Conservation (phyloP, 768 basidiomycete genomes). For the Postia placenta region DNA sequence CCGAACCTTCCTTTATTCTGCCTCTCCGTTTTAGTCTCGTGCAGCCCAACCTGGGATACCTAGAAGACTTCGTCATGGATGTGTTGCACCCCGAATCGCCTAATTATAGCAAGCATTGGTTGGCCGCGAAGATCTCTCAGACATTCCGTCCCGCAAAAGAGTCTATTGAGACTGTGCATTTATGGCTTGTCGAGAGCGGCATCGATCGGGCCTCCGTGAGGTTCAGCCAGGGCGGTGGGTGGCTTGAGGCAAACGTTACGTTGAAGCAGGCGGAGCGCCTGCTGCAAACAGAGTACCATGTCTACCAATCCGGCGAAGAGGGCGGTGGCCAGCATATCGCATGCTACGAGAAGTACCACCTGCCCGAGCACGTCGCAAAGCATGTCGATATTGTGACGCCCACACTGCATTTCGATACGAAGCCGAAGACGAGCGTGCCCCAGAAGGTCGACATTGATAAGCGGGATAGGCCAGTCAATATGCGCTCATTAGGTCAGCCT, state of each 20-base stretch:
- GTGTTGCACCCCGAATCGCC: conserved; percentile 47
- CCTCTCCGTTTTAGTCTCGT: conserved; percentile 43
- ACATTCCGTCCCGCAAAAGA: conserved; percentile 40
- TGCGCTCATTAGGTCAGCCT: conserved; percentile 5
- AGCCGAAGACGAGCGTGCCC: conserved; percentile 25
- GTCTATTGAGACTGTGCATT: conserved; percentile 33
- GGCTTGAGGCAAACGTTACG: conserved; percentile 38
- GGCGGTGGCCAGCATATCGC: conserved; percentile 39
- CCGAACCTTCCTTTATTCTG: conserved; percentile 28
- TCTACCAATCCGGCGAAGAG: conserved; percentile 29
- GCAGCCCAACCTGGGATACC: conserved; percentile 37
- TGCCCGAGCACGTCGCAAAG: conserved; percentile 48
- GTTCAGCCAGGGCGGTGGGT: conserved; percentile 36
- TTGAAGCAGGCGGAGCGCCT: conserved; percentile 40
- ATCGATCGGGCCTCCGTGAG: conserved; percentile 10
- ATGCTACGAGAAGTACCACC: conserved; percentile 56
- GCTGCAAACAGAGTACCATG: conserved; percentile 37
- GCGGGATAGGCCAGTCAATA: not conserved
- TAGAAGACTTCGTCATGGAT: conserved; percentile 39
- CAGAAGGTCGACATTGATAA: not conserved
- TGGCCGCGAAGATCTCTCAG: conserved; percentile 34
- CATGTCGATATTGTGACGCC: conserved; percentile 67
- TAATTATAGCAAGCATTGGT: conserved; percentile 45
- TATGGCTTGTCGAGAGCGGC: conserved; percentile 30
- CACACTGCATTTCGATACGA: conserved; percentile 58